Evolutionary conservation across 2,329 filamentous ascomycete species (phyloP).

Genomic region (Aspergillus latus): DNA sequence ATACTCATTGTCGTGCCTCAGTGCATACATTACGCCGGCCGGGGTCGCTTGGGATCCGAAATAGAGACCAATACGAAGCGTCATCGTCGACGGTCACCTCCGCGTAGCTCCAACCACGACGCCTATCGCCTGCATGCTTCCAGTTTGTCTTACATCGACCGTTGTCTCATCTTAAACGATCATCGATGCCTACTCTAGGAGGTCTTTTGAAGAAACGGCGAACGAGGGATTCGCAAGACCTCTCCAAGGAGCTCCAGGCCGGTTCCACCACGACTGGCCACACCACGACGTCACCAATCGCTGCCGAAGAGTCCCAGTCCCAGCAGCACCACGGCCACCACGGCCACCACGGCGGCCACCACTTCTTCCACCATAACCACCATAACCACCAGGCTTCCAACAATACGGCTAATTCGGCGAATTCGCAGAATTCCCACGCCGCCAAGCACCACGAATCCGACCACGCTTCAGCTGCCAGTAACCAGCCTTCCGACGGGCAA

Average conservation of each 20-base stretch:
- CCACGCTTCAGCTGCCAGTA: conserved; percentile 20
- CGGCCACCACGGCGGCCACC: conserved; percentile 27
- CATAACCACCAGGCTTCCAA: conserved; percentile 20
- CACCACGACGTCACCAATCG: conserved; percentile 60
- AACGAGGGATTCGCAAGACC: conserved; percentile 75
- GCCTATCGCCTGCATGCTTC: conserved; percentile 28
- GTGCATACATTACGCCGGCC: conserved; percentile 8
- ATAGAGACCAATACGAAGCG: conserved; percentile 5
- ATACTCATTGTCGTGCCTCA: conserved; percentile 5
- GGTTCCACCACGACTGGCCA: conserved; percentile 59
- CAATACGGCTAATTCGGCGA: conserved; percentile 5
- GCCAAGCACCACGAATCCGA: conserved; percentile 17
- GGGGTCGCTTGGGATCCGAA: conserved; percentile 18
- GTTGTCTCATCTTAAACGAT: conserved; percentile 22
- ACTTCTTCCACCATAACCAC: conserved; percentile 23
- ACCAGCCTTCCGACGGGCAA: conserved; percentile 24
- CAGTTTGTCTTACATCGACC: conserved; percentile 18
- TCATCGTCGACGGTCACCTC: background rate
- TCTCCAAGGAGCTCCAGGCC: conserved; percentile 61
- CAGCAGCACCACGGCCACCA: conserved; percentile 14
- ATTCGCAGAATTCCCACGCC: conserved; percentile 13
- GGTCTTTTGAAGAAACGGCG: conserved; percentile 94
- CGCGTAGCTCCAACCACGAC: conserved; percentile 10
- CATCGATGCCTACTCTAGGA: conserved; percentile 85
- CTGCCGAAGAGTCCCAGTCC: conserved; percentile 25